These are phyloP conservation scores for Penicillium crustosum DNA, from an alignment of 2,329 filamentous ascomycete genomes.

Conservation along the genomic window DNA sequence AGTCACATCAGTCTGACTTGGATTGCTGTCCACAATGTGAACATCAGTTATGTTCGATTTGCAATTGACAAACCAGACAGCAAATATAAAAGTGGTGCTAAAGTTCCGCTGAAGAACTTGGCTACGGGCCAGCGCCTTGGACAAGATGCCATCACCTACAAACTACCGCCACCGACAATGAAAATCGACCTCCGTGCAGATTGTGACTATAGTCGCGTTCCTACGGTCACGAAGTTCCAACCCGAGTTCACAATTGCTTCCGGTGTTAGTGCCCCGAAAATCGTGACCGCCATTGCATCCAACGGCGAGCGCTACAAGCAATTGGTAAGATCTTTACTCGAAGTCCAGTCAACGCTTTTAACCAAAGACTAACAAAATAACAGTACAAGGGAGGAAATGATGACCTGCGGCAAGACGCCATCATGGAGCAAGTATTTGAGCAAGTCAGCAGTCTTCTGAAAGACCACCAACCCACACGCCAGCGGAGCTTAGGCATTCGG, in stretches of 20 bases:
- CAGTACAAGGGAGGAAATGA: slow-evolving; percentile 91
- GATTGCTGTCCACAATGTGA: slow-evolving; percentile 71
- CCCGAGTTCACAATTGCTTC: slow-evolving; percentile 79
- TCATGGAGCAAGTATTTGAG: slow-evolving; percentile 99
- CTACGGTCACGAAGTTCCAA: slow-evolving; percentile 70
- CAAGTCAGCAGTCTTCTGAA: slow-evolving; percentile 89
- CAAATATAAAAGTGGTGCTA: slow-evolving; percentile 66
- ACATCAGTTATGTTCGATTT: slow-evolving; percentile 60
- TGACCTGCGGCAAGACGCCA: slow-evolving; percentile 93
- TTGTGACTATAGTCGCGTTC: slow-evolving; percentile 73
- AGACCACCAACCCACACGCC: slow-evolving; percentile 80
- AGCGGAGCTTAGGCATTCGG: slow-evolving; percentile 83
- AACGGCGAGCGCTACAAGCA: slow-evolving; percentile 83
- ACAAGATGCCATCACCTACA: slow-evolving; percentile 61
- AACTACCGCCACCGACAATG: slow-evolving; percentile 86
- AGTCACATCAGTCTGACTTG: slow-evolving; percentile 59
- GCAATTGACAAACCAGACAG: slow-evolving; percentile 52
- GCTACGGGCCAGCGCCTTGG: slow-evolving; percentile 63
- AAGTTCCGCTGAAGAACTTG: slow-evolving; percentile 64
- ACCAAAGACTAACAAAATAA: slow-evolving; percentile 14
- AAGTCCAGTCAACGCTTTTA: neutral
- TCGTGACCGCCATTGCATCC: slow-evolving; percentile 76
- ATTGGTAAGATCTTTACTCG: slow-evolving; percentile 54
- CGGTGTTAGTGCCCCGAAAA: slow-evolving; percentile 90
- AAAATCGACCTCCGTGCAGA: slow-evolving; percentile 72